phyloP scores from a whole-genome alignment of 2,329 filamentous ascomycete species.

The Trichoderma citrinoviride region DNA sequence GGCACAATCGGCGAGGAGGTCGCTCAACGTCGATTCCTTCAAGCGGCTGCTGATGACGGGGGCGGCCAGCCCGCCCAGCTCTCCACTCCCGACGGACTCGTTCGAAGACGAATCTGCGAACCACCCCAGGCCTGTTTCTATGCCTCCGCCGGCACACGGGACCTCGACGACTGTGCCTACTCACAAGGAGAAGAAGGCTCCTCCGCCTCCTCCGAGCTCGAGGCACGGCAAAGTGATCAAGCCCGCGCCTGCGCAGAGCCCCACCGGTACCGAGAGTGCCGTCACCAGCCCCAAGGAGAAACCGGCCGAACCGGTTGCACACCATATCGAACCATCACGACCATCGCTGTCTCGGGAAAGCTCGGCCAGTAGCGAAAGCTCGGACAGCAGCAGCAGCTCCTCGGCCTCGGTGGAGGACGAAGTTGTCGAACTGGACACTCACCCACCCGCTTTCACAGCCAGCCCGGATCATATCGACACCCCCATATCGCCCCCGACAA shows the following conservation, averaged over 20 bases:
- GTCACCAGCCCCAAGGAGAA: conserved; percentile 30
- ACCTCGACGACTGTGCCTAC: neutral
- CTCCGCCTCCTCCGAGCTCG: conserved; percentile 70
- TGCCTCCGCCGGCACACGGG: neutral
- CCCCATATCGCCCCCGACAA: neutral
- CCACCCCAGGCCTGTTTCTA: neutral
- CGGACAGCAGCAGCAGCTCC: neutral
- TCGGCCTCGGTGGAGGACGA: neutral
- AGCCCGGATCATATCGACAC: conserved; percentile 13
- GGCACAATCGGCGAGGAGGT: conserved; percentile 38
- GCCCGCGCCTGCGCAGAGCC: conserved; percentile 24
- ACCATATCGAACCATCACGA: neutral
- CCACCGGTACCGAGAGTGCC: neutral
- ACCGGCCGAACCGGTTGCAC: conserved; percentile 16
- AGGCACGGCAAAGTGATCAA: conserved; percentile 75
- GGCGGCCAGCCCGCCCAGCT: conserved; percentile 42
- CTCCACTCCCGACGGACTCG: conserved; percentile 11
- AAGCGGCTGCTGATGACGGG: conserved; percentile 74
- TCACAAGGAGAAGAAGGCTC: conserved; percentile 55
- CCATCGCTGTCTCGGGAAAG: conserved; percentile 1
- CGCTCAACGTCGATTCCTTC: conserved; percentile 76
- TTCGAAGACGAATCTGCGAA: conserved; percentile 14
- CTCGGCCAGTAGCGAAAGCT: neutral
- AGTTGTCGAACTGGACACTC: neutral
- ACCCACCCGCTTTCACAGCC: neutral